Evolutionary conservation across 2,329 filamentous ascomycete genomes (phyloP).

Genomic region (Penicillium digitatum): DNA sequence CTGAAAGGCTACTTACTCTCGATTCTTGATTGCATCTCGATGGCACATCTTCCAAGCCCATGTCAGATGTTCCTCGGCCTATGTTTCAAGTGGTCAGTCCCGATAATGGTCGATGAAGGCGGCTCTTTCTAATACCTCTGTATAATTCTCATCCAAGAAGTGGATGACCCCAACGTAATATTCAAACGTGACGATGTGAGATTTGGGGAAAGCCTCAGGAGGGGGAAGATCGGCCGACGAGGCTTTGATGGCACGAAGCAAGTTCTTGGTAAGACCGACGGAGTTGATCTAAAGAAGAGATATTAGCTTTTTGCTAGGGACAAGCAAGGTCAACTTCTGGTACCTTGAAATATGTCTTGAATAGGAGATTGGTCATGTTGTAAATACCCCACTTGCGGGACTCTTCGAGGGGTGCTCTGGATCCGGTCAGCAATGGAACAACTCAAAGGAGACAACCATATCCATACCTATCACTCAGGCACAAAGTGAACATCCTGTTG

Average conservation of each 20-base stretch:
- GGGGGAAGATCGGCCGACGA: conserved; percentile 75
- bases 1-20: conserved; percentile 58
- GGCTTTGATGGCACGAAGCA: conserved; percentile 77
- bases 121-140: conserved; percentile 52
- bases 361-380: conserved; percentile 86
- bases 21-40: conserved; percentile 66
- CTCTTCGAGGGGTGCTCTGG: conserved; percentile 73
- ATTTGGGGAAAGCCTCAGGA: conserved; percentile 74
- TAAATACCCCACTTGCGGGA: conserved; percentile 98
- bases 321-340: not conserved
- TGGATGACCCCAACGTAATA: conserved; percentile 93
- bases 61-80: conserved; percentile 76
- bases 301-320: conserved; percentile 9
- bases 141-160: conserved; percentile 92
- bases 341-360: conserved; percentile 95
- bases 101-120: not conserved
- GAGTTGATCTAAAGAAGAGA: conserved; percentile 63
- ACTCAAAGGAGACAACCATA: not conserved
- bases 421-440: conserved; percentile 9
- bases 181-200: conserved; percentile 91
- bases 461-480: conserved; percentile 77
- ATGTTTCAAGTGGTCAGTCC: conserved; percentile 8
- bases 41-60: conserved; percentile 81
- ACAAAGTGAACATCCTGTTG: conserved; percentile 87
- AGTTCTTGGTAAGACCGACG: conserved; percentile 82